A percentile compares a stretch with the other conserved stretches of the same genome.
Conservation (phyloP, 2,329 filamentous ascomycete genomes). For the Epichloe elymi region DNA sequence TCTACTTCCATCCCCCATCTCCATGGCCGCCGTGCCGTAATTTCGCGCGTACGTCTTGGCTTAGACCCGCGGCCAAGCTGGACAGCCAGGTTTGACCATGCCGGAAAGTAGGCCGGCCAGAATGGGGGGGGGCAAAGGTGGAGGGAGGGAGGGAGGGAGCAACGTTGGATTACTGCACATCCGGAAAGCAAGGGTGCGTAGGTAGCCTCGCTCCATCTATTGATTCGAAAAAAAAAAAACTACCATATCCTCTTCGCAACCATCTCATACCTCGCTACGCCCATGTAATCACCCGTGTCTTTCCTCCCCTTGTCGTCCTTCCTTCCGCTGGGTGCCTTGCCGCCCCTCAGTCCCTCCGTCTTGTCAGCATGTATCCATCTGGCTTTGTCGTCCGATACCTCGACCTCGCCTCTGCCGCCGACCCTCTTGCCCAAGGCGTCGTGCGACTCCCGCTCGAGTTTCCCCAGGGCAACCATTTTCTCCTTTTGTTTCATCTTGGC, state of each 20-base stretch:
- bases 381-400: constrained; percentile 78
- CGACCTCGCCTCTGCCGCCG: constrained; percentile 74
- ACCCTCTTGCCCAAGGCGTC: constrained; percentile 61
- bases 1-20: too few relatives aligned
- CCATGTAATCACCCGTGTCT: constrained; percentile 36
- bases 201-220: too few relatives aligned
- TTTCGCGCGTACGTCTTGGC: too few relatives aligned
- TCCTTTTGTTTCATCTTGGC: constrained; percentile 65
- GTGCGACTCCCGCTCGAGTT: constrained; percentile 39
- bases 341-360: constrained; percentile 51
- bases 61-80: too few relatives aligned
- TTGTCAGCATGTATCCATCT: constrained; percentile 82
- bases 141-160: too few relatives aligned
- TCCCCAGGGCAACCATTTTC: constrained; percentile 30
- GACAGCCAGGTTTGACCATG: too few relatives aligned
- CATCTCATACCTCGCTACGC: constrained; percentile 82
- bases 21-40: too few relatives aligned
- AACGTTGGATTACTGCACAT: too few relatives aligned
- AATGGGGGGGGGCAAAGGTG: too few relatives aligned
- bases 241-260: constrained; percentile 94
- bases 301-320: constrained; percentile 34
- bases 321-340: constrained; percentile 39
- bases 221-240: background rate
- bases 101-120: too few relatives aligned
- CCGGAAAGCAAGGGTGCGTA: too few relatives aligned